These are phyloP conservation scores for Zygosaccharomyces bisporus DNA, from an alignment of 805 yeast genomes.

Conservation along the genomic window DNA sequence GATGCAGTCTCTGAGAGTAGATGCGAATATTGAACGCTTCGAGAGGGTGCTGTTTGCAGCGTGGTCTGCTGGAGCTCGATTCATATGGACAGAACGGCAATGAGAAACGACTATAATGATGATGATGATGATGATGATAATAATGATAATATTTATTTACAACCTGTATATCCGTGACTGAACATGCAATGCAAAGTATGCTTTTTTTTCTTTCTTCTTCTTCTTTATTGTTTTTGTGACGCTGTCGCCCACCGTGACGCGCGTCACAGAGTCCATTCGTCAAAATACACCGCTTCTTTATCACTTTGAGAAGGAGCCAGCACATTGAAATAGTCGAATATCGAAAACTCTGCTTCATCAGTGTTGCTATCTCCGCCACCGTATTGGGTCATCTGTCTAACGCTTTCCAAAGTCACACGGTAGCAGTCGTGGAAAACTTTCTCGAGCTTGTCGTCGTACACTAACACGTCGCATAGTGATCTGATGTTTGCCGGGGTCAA, in stretches of 20 bases:
- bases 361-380: constrained; percentile 25
- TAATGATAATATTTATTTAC: background rate
- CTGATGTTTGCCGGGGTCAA: constrained; percentile 69
- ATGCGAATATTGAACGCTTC: background rate
- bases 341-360: constrained; percentile 36
- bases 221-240: background rate
- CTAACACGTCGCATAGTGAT: constrained; percentile 80
- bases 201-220: constrained; percentile 1
- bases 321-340: constrained; percentile 43
- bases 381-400: constrained; percentile 54
- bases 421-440: constrained; percentile 57
- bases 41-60: background rate
- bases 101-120: too few relatives aligned
- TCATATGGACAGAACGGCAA: too few relatives aligned
- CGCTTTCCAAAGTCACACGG: constrained; percentile 80
- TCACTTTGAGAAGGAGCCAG: constrained; percentile 39
- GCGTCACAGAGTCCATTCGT: constrained; percentile 42
- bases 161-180: background rate
- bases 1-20: background rate
- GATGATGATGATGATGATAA: background rate
- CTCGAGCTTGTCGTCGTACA: constrained; percentile 83
- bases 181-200: constrained; percentile 2
- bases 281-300: constrained; percentile 45
- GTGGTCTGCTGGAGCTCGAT: too few relatives aligned
- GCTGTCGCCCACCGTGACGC: constrained; percentile 7